Conservation (phyloP, 2,329 filamentous ascomycete species). For the Emergomyces africanus region DNA sequence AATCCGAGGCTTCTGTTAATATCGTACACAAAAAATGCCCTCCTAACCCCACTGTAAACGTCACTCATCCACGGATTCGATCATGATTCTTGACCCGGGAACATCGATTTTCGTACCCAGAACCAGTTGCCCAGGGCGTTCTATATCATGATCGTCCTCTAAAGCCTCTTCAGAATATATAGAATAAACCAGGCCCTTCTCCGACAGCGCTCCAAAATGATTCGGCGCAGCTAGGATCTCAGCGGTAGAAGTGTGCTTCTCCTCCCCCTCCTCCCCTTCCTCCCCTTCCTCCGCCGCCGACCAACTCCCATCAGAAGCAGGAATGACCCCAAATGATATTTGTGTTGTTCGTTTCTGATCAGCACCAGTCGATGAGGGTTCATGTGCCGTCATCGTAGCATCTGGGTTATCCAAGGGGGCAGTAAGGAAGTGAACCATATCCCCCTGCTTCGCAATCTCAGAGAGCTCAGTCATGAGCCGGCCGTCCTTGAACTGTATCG, state of each 20-base stretch:
- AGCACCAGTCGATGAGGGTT: background rate
- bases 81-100: constrained; percentile 9
- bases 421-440: constrained; percentile 31
- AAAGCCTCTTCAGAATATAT: background rate
- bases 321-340: constrained; percentile 22
- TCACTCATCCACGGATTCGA: background rate
- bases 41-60: background rate
- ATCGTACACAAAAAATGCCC: background rate
- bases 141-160: background rate
- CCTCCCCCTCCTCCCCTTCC: background rate
- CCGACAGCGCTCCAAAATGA: constrained; percentile 28
- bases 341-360: constrained; percentile 7
- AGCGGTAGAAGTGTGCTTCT: background rate
- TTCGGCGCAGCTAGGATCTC: constrained; percentile 16
- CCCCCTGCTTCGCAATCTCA: constrained; percentile 25
- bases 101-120: constrained; percentile 12
- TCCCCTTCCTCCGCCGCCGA: background rate
- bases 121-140: background rate
- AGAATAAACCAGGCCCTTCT: constrained; percentile 24
- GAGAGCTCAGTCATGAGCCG: constrained; percentile 26
- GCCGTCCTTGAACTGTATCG: constrained; percentile 13
- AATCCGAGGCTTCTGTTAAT: background rate
- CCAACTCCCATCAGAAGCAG: constrained; percentile 14
- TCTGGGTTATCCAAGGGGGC: constrained; percentile 11
- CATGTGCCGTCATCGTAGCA: background rate